Base-by-base conservation (phyloP, 768 basidiomycete genomes). In the Suillus placidus region DNA sequence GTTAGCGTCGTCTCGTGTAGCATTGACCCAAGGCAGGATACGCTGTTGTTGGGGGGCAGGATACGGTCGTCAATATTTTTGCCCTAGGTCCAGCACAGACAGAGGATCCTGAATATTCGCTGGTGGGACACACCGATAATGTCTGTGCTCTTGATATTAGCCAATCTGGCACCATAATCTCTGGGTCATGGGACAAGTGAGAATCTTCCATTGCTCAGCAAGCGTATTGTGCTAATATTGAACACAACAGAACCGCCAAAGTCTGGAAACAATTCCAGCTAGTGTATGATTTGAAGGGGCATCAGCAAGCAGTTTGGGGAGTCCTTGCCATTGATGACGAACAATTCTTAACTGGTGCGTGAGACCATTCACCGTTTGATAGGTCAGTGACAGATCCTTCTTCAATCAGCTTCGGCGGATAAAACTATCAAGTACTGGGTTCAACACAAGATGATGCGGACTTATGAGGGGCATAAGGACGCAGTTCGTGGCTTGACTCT, bases 121-220 rank as follows among this genome's bases (percentile, higher is more conserved):
- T 98, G 34, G 74, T 98, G 42, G 97, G 97, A 30, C 97, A 99
- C 76, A 86, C 87, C 14, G 89, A 90, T 56, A 99, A 99, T 74
- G 86, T 99, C 42, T 99, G 96, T 76, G 85, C 93, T 26, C 81
- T 99, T 64, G 84, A 93, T 72, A 85, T 88, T 5, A 86, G 87
- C 12, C 77, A 85, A 10, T 83, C 84, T 57, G 93, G 94, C 18
- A 82, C 86, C 60, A 89, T 99, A 66, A 88, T 97, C 64, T 96
- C 94, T 9, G 97, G 97, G 23, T 97, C 94, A 51, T 99, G 97
- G 97, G 97, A 99, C 80, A 92, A 85, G 97, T 97, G 71, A 77
- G 87, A 13, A 18, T 60, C 49, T 55, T 55, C 60, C 43, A 12
- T 54, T 65, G 20, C 13, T 49, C 54, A 23, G 61, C 40, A 30